phyloP scores from a whole-genome alignment of 768 basidiomycete species.

The Pulveroboletus ravenelii region DNA sequence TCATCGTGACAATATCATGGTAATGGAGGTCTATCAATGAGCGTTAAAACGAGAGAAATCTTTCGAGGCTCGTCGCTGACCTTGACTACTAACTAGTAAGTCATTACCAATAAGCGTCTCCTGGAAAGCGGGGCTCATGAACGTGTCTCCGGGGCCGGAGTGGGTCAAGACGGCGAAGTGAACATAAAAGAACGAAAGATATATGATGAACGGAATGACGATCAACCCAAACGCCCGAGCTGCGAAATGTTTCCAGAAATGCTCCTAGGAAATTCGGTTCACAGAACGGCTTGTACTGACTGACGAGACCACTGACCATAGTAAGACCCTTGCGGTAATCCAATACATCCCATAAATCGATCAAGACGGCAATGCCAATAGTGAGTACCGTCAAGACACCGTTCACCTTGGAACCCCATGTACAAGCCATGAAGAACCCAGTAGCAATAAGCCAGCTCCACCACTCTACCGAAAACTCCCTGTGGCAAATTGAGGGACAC shows the following conservation, averaged over 20 bases:
- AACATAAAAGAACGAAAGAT: conserved; percentile 93
- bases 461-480: conserved; percentile 87
- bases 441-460: conserved; percentile 92
- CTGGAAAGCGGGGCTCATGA: conserved; percentile 99
- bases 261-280: conserved; percentile 48
- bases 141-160: conserved; percentile 89
- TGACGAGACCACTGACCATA: conserved; percentile 49
- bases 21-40: conserved; percentile 80
- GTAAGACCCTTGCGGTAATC: conserved; percentile 76
- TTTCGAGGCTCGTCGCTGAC: conserved; percentile 39
- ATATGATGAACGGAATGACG: conserved; percentile 80
- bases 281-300: background rate
- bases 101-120: conserved; percentile 92
- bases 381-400: conserved; percentile 87
- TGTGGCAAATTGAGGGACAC: conserved; percentile 27
- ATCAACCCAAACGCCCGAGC: conserved; percentile 86
- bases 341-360: conserved; percentile 93
- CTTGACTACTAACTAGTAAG: conserved; percentile 85
- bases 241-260: conserved; percentile 84
- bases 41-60: background rate
- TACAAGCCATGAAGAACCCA: conserved; percentile 91
- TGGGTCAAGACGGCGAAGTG: conserved; percentile 86
- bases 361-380: conserved; percentile 85
- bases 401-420: conserved; percentile 97
- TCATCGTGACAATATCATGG: conserved; percentile 80